Evolutionary conservation across 2,329 filamentous ascomycete species (phyloP).

Genomic region (Aspergillus hortae): DNA sequence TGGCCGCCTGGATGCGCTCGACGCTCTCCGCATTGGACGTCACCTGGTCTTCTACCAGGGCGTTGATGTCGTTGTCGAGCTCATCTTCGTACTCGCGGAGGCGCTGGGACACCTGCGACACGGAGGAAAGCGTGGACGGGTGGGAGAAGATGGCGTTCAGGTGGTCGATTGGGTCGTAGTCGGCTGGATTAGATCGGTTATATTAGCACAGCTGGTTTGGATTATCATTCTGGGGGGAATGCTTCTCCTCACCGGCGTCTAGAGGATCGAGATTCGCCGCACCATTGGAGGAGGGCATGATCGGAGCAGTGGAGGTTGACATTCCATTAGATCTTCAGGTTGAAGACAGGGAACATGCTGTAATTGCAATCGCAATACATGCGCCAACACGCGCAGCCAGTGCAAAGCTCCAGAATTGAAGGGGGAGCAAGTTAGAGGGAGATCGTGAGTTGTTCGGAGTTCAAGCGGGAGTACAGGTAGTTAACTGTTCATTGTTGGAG

Average conservation of each 20-base stretch:
- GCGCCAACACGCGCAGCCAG: conserved; percentile 3
- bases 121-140: conserved; percentile 75
- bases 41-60: conserved; percentile 70
- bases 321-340: conserved; percentile 31
- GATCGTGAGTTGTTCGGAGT: not conserved
- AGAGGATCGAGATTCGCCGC: conserved; percentile 37
- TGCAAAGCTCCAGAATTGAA: not conserved
- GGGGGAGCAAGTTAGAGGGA: not conserved
- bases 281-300: conserved; percentile 36
- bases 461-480: conserved; percentile 2
- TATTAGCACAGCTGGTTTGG: conserved; percentile 4
- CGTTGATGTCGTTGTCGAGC: conserved; percentile 72
- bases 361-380: conserved; percentile 4
- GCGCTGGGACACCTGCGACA: conserved; percentile 68
- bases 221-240: not conserved
- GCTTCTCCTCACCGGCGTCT: conserved; percentile 40
- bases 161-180: conserved; percentile 91
- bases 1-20: conserved; percentile 84
- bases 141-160: conserved; percentile 92
- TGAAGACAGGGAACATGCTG: conserved; percentile 23
- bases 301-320: conserved; percentile 28
- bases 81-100: conserved; percentile 76
- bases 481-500: conserved; percentile 4
- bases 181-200: conserved; percentile 47
- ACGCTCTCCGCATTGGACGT: conserved; percentile 84